These are phyloP conservation scores for Physaria fendleri DNA, from an alignment of 345 rosid genomes.

Conservation along the genomic window DNA sequence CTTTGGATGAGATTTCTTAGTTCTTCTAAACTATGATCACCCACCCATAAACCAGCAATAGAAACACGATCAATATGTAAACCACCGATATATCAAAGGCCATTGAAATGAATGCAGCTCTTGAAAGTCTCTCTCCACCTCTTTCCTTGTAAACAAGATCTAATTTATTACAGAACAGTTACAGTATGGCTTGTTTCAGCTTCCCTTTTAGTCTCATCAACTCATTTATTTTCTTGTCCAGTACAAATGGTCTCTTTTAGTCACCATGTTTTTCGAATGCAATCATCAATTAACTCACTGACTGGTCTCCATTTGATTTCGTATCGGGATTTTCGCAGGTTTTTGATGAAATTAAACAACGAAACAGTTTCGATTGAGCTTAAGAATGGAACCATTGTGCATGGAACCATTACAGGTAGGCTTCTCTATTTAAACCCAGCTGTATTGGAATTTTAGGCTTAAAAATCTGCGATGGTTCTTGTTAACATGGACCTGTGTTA, in stretches of 20 bases:
- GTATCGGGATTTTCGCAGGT: constrained; percentile 39
- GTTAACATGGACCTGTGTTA: neutral
- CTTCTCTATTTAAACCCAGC: neutral
- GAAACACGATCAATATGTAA: neutral
- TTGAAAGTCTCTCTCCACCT: neutral
- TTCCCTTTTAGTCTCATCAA: neutral
- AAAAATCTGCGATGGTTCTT: neutral
- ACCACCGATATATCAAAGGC: neutral
- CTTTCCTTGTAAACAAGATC: neutral
- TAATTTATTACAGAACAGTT: neutral
- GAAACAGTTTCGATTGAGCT: constrained; percentile 97
- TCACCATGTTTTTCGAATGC: neutral
- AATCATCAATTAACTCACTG: too few species aligned
- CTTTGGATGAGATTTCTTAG: constrained; percentile 5
- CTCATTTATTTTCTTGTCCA: neutral
- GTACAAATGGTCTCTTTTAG: too few species aligned
- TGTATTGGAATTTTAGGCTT: constrained; percentile 20
- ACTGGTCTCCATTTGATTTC: constrained; percentile 15
- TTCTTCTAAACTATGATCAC: neutral
- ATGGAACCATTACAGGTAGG: constrained; percentile 92
- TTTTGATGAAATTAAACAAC: constrained; percentile 97
- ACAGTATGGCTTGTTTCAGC: neutral
- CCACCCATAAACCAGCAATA: neutral
- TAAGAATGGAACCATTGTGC: constrained; percentile 90
- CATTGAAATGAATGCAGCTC: neutral